phyloP scores from a whole-genome alignment of 495 filamentous ascomycete genomes.

The Pseudomonodictys pantanalensis region DNA sequence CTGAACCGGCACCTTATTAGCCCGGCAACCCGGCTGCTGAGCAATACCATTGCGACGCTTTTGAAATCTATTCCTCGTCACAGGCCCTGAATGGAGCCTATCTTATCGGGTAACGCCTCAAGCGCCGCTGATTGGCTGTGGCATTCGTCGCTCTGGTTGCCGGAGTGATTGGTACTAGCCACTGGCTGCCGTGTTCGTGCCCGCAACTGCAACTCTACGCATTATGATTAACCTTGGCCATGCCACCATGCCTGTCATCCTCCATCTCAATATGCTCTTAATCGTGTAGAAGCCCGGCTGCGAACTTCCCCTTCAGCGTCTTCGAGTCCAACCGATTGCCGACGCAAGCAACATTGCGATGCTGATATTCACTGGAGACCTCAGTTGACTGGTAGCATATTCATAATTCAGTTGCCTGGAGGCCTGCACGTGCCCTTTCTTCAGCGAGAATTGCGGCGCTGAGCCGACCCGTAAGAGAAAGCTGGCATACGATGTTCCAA shows the following conservation, averaged over 20 bases:
- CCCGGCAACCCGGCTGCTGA: too few relatives aligned
- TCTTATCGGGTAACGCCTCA: background rate
- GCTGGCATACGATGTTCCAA: background rate
- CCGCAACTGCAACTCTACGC: background rate
- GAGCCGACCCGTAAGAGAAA: too few relatives aligned
- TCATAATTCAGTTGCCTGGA: background rate
- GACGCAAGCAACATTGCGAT: too few relatives aligned
- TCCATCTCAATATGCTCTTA: too few relatives aligned
- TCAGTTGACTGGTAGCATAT: background rate
- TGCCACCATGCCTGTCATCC: too few relatives aligned
- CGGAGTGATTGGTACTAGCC: background rate
- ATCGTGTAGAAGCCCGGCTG: too few relatives aligned
- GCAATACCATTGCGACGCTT: too few relatives aligned
- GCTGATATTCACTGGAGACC: background rate
- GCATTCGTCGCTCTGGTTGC: background rate
- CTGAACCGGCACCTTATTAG: too few relatives aligned
- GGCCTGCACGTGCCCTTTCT: background rate
- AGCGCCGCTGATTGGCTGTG: background rate
- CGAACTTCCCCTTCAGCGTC: too few relatives aligned
- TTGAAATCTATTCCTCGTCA: too few relatives aligned
- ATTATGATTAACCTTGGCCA: too few relatives aligned
- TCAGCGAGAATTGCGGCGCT: background rate
- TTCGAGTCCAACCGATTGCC: too few relatives aligned
- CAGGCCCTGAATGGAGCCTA: background rate
- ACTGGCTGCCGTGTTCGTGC: background rate